These are phyloP conservation scores for Myriosclerotinia curreyana DNA, from an alignment of 2,329 filamentous ascomycete species.

Conservation along the genomic window DNA sequence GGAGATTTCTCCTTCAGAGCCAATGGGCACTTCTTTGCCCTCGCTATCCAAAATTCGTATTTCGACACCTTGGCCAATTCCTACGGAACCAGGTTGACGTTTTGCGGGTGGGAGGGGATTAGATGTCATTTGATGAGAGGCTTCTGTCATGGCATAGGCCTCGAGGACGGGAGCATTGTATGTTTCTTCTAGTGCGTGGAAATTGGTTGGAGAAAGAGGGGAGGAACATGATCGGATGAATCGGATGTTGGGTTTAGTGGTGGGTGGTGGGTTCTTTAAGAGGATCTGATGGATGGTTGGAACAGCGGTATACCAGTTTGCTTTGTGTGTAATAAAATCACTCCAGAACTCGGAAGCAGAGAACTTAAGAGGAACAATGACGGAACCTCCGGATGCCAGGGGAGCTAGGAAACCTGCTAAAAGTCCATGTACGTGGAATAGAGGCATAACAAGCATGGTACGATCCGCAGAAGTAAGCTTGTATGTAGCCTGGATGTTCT, in stretches of 20 bases:
- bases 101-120: conserved; percentile 68
- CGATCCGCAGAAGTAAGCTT: conserved; percentile 66
- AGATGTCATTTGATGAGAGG: conserved; percentile 80
- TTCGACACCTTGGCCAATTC: conserved; percentile 79
- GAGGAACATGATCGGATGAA: conserved; percentile 89
- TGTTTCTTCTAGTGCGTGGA: conserved; percentile 72
- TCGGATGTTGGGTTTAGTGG: conserved; percentile 67
- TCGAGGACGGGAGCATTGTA: conserved; percentile 80
- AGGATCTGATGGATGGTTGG: conserved; percentile 90
- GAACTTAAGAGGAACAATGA: conserved; percentile 75
- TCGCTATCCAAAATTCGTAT: conserved; percentile 70
- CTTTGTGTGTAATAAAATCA: conserved; percentile 69
- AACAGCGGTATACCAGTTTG: conserved; percentile 93
- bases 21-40: conserved; percentile 65
- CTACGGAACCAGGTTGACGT: conserved; percentile 78
- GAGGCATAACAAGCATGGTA: conserved; percentile 84
- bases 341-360: conserved; percentile 80
- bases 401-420: conserved; percentile 79
- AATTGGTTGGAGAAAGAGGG: conserved; percentile 76
- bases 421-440: conserved; percentile 89
- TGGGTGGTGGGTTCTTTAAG: conserved; percentile 68
- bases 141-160: conserved; percentile 92
- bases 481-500: conserved; percentile 78
- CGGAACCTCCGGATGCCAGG: conserved; percentile 71
- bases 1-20: conserved; percentile 76